Evolutionary conservation across 805 yeast species (phyloP).

Genomic region (Hyphopichia homilentoma): DNA sequence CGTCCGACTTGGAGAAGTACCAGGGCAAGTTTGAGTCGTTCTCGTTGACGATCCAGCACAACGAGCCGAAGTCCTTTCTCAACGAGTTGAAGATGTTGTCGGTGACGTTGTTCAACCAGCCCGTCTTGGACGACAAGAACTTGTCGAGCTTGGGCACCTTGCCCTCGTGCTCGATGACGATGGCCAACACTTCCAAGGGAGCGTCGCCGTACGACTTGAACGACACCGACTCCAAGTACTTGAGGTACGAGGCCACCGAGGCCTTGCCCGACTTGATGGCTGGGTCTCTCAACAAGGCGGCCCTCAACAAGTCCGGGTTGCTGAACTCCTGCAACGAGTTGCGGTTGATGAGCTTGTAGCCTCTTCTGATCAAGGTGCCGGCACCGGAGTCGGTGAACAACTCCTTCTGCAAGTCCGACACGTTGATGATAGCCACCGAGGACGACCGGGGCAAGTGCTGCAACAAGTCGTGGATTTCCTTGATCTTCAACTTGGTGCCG

Average conservation of each 20-base stretch:
- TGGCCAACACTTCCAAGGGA: constrained; percentile 90
- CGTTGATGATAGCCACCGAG: constrained; percentile 95
- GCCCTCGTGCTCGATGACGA: constrained; percentile 51
- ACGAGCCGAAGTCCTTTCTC: constrained; percentile 63
- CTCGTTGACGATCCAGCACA: constrained; percentile 89
- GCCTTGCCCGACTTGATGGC: constrained; percentile 66
- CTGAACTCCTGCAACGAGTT: constrained; percentile 65
- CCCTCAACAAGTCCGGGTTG: constrained; percentile 72
- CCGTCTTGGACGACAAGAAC: constrained; percentile 80
- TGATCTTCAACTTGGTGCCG: constrained; percentile 96
- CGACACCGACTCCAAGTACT: constrained; percentile 54
- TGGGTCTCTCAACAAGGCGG: constrained; percentile 72
- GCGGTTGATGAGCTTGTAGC: constrained; percentile 79
- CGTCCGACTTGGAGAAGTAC: constrained; percentile 91
- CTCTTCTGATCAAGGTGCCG: constrained; percentile 97
- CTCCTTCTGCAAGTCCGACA: constrained; percentile 92
- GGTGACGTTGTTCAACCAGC: constrained; percentile 97
- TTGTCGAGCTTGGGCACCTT: constrained; percentile 72
- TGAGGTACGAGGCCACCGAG: constrained; percentile 79
- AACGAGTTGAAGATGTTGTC: constrained; percentile 89
- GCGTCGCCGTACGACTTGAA: constrained; percentile 92
- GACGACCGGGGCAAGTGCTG: constrained; percentile 95
- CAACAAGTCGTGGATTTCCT: constrained; percentile 90
- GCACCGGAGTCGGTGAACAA: constrained; percentile 98
- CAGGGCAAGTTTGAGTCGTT: constrained; percentile 87